These are phyloP conservation scores for Fraxinus excelsior DNA, from an alignment of 257 asterid species.

Conservation along the genomic window DNA sequence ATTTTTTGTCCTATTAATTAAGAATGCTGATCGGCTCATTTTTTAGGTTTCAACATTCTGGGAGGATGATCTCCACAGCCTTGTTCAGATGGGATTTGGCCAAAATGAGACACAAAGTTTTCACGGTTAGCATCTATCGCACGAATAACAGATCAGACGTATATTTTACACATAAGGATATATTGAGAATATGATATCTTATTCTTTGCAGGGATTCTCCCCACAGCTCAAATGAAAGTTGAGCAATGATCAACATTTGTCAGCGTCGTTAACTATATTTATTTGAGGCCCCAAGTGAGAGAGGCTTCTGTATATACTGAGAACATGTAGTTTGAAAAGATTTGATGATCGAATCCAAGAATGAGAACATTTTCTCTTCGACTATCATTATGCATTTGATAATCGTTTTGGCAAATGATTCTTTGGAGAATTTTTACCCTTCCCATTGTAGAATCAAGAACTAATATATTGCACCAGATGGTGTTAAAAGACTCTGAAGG, in stretches of 20 bases:
- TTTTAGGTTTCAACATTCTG: conserved; percentile 62
- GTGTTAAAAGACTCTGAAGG: conserved; percentile 25
- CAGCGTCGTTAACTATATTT: conserved; percentile 42
- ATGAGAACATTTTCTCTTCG: conserved; percentile 9
- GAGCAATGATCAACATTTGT: conserved; percentile 51
- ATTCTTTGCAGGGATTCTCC: conserved; percentile 51
- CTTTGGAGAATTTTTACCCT: conserved; percentile 34
- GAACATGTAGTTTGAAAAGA: conserved; percentile 29
- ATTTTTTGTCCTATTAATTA: not conserved
- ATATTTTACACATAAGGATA: not conserved
- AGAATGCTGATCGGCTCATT: not conserved
- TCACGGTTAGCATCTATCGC: conserved; percentile 51
- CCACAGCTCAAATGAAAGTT: conserved; percentile 64
- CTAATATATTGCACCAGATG: conserved; percentile 32
- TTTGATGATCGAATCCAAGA: not conserved
- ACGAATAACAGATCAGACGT: not conserved
- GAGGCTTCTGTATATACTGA: conserved; percentile 85
- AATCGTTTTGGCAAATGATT: conserved; percentile 27
- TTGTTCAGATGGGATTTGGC: conserved; percentile 84
- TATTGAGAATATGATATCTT: conserved; percentile 12
- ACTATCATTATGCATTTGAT: conserved; percentile 25
- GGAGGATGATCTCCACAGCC: conserved; percentile 82
- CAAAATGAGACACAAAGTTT: conserved; percentile 59
- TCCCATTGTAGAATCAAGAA: conserved; percentile 21
- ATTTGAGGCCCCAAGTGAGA: conserved; percentile 81